phyloP scores from a whole-genome alignment of 768 basidiomycete species.

The Rhodotorula graminis region DNA sequence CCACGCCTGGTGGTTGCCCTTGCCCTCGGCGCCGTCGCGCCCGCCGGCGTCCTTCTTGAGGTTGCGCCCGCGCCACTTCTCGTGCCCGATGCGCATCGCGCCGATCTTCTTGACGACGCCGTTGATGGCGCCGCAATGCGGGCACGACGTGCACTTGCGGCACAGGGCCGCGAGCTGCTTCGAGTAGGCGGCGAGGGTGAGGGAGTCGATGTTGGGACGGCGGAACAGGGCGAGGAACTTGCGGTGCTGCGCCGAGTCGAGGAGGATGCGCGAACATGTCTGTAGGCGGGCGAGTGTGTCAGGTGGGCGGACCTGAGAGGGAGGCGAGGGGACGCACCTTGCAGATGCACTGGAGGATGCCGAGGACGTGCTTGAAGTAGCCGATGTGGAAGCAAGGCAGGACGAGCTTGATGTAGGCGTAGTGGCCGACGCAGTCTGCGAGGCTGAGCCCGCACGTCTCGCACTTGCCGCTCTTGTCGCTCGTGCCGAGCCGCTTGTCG shows the following conservation, averaged over 20 bases:
- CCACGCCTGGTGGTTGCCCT: conserved; percentile 38
- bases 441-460: conserved; percentile 89
- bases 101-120: conserved; percentile 95
- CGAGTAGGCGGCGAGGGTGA: conserved; percentile 72
- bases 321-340: conserved; percentile 58
- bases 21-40: conserved; percentile 57
- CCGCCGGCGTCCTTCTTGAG: conserved; percentile 80
- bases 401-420: conserved; percentile 94
- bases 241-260: conserved; percentile 81
- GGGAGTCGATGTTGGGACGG: conserved; percentile 80
- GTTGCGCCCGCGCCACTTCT: conserved; percentile 93
- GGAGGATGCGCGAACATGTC: conserved; percentile 84
- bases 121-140: conserved; percentile 86
- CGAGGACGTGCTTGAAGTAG: conserved; percentile 92
- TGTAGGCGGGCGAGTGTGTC: conserved; percentile 14
- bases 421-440: conserved; percentile 95
- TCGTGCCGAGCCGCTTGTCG: conserved; percentile 86
- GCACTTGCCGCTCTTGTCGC: conserved; percentile 85
- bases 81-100: conserved; percentile 91
- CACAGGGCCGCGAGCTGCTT: conserved; percentile 82
- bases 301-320: neutral
- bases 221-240: conserved; percentile 84
- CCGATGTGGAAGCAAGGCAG: conserved; percentile 98
- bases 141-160: conserved; percentile 85
- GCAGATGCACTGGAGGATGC: conserved; percentile 91